Percentiles rank a stretch among this genome's conserved stretches.
These are phyloP conservation scores for Diaporthe sp. DNA, from an alignment of 2,329 filamentous ascomycete species.

Conservation along the genomic window DNA sequence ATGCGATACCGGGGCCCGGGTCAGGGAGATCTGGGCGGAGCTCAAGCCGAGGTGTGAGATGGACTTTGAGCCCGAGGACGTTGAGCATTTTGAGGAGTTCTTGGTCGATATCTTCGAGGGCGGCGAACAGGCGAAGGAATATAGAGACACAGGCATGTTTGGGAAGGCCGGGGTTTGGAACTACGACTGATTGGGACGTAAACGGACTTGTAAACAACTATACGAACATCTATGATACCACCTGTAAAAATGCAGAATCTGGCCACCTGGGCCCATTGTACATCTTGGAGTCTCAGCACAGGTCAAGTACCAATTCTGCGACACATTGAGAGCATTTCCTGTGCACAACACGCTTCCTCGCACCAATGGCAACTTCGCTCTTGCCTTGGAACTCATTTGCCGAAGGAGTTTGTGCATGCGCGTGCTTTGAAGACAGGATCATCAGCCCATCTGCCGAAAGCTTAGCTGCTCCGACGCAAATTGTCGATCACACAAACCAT, in stretches of 20 bases:
- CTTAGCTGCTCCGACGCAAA: no score
- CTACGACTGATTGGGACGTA: neutral
- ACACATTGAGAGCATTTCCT: neutral
- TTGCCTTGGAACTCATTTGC: neutral
- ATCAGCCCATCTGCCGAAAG: neutral
- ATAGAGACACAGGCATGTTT: slow-evolving; percentile 39
- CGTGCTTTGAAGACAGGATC: neutral
- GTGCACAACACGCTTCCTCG: neutral
- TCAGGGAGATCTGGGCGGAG: slow-evolving; percentile 68
- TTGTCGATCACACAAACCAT: neutral
- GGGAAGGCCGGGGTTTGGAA: slow-evolving; percentile 10
- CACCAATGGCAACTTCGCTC: neutral
- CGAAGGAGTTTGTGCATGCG: neutral
- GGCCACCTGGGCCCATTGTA: neutral
- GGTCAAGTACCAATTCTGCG: neutral
- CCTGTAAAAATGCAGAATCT: slow-evolving; percentile 18
- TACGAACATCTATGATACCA: slow-evolving; percentile 42
- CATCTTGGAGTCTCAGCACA: neutral
- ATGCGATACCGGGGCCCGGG: slow-evolving; percentile 65
- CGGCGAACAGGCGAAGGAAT: slow-evolving; percentile 54
- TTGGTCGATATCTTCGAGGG: slow-evolving; percentile 62
- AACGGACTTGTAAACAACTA: slow-evolving; percentile 2
- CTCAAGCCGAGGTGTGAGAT: slow-evolving; percentile 64
- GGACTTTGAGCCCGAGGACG: slow-evolving; percentile 50
- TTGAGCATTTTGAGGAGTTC: slow-evolving; percentile 53